Base-by-base conservation (phyloP, 352 stramenopile genomes). In the Pythium apleroticum region DNA sequence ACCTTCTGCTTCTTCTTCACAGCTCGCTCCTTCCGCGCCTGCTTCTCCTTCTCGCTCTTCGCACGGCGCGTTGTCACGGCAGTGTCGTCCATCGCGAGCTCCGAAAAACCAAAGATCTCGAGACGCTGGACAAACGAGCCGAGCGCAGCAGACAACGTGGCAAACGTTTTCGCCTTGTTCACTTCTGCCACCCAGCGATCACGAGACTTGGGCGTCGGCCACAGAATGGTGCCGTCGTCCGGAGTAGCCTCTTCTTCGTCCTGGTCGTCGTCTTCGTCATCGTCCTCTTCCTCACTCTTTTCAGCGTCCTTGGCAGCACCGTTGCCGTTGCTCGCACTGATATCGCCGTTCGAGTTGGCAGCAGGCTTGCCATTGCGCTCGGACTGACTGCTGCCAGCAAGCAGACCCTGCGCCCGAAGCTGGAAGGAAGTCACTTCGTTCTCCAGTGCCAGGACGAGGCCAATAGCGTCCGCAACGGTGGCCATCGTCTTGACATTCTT, bases 231-330 rank as follows among this genome's bases (percentile, higher is more conserved):
- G 0, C 75, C 80, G 35, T 90, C 81, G n/a, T 96, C 84, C 0
- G 68, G 73, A 19, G 79, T 55, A 20, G 63, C 62, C 28, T 92
- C 86, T 17, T 84, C 69, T 5, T 76, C 61, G 10, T 89, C 73
- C 15, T 92, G 76, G 35, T 95, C 87, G 19, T 94, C 87, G 1
- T 94, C 85, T 20, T 94, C 73, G n/a, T 78, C 71, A 15, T 76
- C 82, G 2, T 90, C 78, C 45, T 93, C 82, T 19, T 89, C 77
- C 17, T 91, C 81, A 46, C 72, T 84, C 57, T 84, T 88, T n/a
- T 89, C 77, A 10, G 88, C 63, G 22, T 90, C 75, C 19, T 71
- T 69, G 8, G 22, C 43, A 49, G n/a, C 37, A 11, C 57, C 20
- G 20, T 28, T 30, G 19, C 17, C 56, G 28, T 28, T 35, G 45